A percentile compares a stretch with the other conserved stretches of the same genome.
These are phyloP conservation scores for Sutorius eximius DNA, from an alignment of 1,284 basidiomycete species.

Conservation along the genomic window DNA sequence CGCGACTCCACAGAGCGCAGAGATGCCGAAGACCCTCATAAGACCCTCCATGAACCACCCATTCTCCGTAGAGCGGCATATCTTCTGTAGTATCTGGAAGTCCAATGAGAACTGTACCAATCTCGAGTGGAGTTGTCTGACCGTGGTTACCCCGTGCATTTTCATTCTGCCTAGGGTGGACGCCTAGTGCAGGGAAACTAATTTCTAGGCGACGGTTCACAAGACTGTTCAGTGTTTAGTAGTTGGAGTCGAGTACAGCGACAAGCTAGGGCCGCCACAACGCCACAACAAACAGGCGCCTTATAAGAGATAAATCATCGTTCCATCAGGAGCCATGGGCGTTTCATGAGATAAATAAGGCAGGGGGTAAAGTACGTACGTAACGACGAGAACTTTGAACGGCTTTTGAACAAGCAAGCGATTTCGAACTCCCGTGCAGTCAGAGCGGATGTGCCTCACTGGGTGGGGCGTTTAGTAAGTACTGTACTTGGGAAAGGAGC, in stretches of 20 bases:
- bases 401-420: background rate
- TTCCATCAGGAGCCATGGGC: background rate
- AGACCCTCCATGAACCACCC: constrained; percentile 1
- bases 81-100: constrained; percentile 10
- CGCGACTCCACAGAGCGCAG: constrained; percentile 17
- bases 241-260: background rate
- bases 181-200: background rate
- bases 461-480: too few relatives aligned
- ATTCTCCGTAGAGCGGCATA: constrained; percentile 5
- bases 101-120: background rate
- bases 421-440: too few relatives aligned
- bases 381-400: background rate
- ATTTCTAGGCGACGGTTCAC: background rate
- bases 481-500: too few relatives aligned
- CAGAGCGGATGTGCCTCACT: too few relatives aligned
- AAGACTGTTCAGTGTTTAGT: background rate
- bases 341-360: background rate
- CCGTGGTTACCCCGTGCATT: constrained; percentile 7
- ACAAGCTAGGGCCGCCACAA: background rate
- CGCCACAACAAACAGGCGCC: background rate
- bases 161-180: background rate
- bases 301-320: background rate
- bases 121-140: constrained; percentile 9
- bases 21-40: constrained; percentile 17
- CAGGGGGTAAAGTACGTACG: background rate